Percentiles rank a stretch among this genome's conserved stretches.
Conservation (phyloP, 768 basidiomycete genomes). For the Nevesoporus exiguus region DNA sequence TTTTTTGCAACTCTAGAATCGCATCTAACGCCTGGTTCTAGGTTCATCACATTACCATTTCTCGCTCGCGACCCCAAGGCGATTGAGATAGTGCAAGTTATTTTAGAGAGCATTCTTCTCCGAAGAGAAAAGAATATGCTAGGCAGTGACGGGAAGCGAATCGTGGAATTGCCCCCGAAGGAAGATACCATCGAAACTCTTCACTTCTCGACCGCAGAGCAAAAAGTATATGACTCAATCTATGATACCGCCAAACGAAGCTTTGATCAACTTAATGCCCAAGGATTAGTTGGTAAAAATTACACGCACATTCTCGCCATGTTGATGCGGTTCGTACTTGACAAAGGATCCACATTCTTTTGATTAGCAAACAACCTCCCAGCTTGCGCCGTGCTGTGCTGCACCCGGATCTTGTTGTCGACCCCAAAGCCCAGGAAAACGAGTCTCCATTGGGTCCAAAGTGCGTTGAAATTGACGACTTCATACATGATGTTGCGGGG, state of each 20-base stretch:
- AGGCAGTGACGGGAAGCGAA: slow-evolving; percentile 79
- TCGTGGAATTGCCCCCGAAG: slow-evolving; percentile 86
- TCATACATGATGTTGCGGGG: slow-evolving; percentile 53
- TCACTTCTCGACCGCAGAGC: slow-evolving; percentile 77
- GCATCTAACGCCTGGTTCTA: slow-evolving; percentile 27
- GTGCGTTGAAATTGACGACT: slow-evolving; percentile 54
- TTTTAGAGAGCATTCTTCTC: slow-evolving; percentile 82
- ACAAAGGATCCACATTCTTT: not conserved
- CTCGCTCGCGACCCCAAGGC: slow-evolving; percentile 88
- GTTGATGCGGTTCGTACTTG: slow-evolving; percentile 74
- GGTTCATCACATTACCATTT: slow-evolving; percentile 91
- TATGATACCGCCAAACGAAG: slow-evolving; percentile 74
- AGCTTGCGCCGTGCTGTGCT: slow-evolving; percentile 90
- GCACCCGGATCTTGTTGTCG: slow-evolving; percentile 81
- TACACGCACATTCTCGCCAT: slow-evolving; percentile 89
- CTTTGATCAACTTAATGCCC: slow-evolving; percentile 76
- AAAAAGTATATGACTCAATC: slow-evolving; percentile 86
- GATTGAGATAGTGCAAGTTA: slow-evolving; percentile 92
- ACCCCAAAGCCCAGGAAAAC: slow-evolving; percentile 39
- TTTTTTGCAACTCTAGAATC: not conserved
- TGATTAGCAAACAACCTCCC: slow-evolving; percentile 9
- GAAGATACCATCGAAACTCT: slow-evolving; percentile 72
- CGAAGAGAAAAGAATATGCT: slow-evolving; percentile 93
- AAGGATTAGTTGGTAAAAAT: slow-evolving; percentile 75
- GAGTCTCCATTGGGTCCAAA: slow-evolving; percentile 30